Conservation (phyloP, 495 filamentous ascomycete genomes). For the Neohortaea acidophila region DNA sequence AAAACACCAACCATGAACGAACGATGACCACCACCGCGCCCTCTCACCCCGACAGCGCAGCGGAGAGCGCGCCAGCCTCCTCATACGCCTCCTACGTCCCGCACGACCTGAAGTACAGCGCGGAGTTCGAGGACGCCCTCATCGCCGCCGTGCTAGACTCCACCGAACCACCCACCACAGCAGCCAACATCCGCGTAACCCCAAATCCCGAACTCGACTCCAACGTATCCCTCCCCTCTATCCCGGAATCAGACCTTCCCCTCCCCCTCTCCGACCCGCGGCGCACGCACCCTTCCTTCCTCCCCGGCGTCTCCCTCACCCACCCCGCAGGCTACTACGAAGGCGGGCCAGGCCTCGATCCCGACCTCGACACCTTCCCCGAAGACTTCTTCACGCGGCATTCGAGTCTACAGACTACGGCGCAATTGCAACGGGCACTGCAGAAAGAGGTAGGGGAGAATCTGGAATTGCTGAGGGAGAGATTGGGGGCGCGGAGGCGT, state of each 20-base stretch:
- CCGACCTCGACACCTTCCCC: slow-evolving; percentile 21
- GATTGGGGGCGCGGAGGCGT: slow-evolving; percentile 11
- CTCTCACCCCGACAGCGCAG: slow-evolving; percentile 1
- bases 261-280: slow-evolving; percentile 23
- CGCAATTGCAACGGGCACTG: slow-evolving; percentile 9
- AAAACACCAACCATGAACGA: too few relatives aligned
- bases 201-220: slow-evolving; percentile 5
- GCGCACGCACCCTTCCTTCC: slow-evolving; percentile 21
- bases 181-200: slow-evolving; percentile 10
- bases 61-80: not conserved
- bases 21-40: slow-evolving; percentile 2
- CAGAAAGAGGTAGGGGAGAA: slow-evolving; percentile 9
- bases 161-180: not conserved
- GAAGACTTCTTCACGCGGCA: slow-evolving; percentile 18
- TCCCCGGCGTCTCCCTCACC: slow-evolving; percentile 26
- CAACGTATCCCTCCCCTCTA: slow-evolving; percentile 8
- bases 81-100: slow-evolving; percentile 14
- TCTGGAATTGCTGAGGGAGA: slow-evolving; percentile 13
- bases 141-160: slow-evolving; percentile 22
- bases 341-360: slow-evolving; percentile 24
- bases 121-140: slow-evolving; percentile 25
- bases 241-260: slow-evolving; percentile 21
- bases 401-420: slow-evolving; percentile 5
- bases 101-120: slow-evolving; percentile 20
- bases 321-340: slow-evolving; percentile 25